phyloP scores from a whole-genome alignment of 2,329 filamentous ascomycete genomes.

The Xylariales sp. region DNA sequence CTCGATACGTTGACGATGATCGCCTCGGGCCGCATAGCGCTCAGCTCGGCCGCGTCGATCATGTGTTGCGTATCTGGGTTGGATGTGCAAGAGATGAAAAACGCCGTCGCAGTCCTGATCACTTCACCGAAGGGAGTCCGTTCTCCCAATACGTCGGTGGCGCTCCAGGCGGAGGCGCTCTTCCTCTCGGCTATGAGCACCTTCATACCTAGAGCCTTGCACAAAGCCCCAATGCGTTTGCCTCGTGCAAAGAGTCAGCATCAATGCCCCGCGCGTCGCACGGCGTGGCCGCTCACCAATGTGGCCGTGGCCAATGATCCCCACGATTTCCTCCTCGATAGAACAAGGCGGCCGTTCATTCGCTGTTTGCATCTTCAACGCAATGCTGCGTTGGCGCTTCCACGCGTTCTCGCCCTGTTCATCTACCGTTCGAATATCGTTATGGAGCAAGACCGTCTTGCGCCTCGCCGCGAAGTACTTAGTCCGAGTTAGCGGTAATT shows the following conservation, averaged over 20 bases:
- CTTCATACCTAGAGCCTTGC: conserved; percentile 42
- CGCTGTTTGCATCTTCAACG: conserved; percentile 39
- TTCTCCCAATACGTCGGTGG: neutral
- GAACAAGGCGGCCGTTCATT: conserved; percentile 33
- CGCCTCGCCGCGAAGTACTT: conserved; percentile 44
- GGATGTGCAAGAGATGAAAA: conserved; percentile 41
- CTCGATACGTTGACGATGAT: conserved; percentile 45
- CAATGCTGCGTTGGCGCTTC: conserved; percentile 38
- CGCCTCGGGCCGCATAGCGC: conserved; percentile 38
- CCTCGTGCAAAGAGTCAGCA: conserved; percentile 27
- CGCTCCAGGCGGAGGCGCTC: neutral
- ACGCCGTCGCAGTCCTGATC: conserved; percentile 36
- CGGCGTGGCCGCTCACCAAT: conserved; percentile 34
- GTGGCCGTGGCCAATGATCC: conserved; percentile 41
- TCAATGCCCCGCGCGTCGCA: neutral
- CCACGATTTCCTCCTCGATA: conserved; percentile 40
- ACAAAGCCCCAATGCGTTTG: conserved; percentile 39
- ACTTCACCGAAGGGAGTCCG: conserved; percentile 42
- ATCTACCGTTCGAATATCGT: conserved; percentile 34
- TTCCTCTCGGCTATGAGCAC: conserved; percentile 43
- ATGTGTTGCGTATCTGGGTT: conserved; percentile 33
- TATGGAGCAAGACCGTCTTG: conserved; percentile 41
- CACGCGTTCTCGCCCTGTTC: conserved; percentile 35
- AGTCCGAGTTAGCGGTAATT: conserved; percentile 1
- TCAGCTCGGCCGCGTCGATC: conserved; percentile 41